Percentiles rank a stretch among this genome's conserved stretches.
These are phyloP conservation scores for Chrysoporthe austroafricana DNA, from an alignment of 2,329 filamentous ascomycete species.

Conservation along the genomic window DNA sequence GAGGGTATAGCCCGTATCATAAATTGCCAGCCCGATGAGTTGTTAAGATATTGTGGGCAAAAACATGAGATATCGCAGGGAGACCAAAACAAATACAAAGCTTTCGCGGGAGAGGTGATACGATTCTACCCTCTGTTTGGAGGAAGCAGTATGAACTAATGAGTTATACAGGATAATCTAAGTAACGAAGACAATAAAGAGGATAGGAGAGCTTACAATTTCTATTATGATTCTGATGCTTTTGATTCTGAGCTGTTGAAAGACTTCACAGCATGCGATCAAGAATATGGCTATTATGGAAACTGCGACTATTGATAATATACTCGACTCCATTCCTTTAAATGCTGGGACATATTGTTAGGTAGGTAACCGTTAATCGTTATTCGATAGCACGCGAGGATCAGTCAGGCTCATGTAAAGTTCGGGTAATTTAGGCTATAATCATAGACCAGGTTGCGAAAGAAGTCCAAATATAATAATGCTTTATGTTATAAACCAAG, in stretches of 20 bases:
- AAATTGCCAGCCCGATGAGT: not conserved
- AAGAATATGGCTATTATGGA: not conserved
- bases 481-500: no score
- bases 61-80: not conserved
- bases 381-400: no score
- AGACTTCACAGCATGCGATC: not conserved
- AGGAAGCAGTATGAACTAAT: not conserved
- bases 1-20: not conserved
- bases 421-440: no score
- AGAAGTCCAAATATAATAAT: no score
- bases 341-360: no score
- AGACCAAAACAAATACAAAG: not conserved
- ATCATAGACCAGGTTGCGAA: no score
- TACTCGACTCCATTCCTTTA: no score
- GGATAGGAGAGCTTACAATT: no score
- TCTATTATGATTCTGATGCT: not conserved
- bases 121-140: not conserved
- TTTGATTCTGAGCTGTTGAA: not conserved
- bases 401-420: no score
- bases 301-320: not conserved
- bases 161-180: not conserved
- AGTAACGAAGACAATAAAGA: no score
- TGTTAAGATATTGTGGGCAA: not conserved
- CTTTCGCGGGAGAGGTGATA: not conserved
- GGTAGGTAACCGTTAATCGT: no score